A percentile compares a stretch with the other conserved stretches of the same genome.
Conservation (phyloP, 2,329 filamentous ascomycete species). For the Fonsecaea pedrosoi region DNA sequence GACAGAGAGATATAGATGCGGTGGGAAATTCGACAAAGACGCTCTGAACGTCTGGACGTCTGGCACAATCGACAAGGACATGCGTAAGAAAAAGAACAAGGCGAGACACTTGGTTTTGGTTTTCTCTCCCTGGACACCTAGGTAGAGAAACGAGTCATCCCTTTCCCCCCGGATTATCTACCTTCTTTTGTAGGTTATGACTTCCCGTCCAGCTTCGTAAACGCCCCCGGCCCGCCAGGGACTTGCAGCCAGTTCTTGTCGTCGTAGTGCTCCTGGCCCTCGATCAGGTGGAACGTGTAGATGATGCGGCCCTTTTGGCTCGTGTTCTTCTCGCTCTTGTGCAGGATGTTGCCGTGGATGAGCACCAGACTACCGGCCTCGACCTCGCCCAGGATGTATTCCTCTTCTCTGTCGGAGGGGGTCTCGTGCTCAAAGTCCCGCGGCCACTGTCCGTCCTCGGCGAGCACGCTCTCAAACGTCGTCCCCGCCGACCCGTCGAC, state of each 20-base stretch:
- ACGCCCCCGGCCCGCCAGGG: conserved; percentile 74
- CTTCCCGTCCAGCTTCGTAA: conserved; percentile 66
- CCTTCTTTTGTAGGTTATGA: conserved; percentile 1
- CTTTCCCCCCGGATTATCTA: not conserved
- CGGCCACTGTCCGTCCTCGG: conserved; percentile 75
- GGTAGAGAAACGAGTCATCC: too few species aligned
- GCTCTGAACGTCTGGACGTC: too few species aligned
- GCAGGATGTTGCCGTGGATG: conserved; percentile 93
- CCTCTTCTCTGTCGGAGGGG: conserved; percentile 49
- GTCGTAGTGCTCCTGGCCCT: conserved; percentile 81
- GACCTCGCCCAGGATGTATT: conserved; percentile 82
- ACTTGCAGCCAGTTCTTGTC: conserved; percentile 92
- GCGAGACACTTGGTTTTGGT: too few species aligned
- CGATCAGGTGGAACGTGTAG: conserved; percentile 97
- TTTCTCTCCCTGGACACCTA: too few species aligned
- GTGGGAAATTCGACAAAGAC: too few species aligned
- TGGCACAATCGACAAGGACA: too few species aligned
- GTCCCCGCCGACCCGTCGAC: conserved; percentile 59
- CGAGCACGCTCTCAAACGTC: conserved; percentile 64
- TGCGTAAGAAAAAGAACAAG: too few species aligned
- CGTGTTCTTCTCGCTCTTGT: conserved; percentile 93
- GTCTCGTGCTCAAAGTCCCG: conserved; percentile 54
- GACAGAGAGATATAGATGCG: too few species aligned
- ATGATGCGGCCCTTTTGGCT: conserved; percentile 88
- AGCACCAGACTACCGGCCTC: conserved; percentile 89